Conservation (phyloP, 2,329 filamentous ascomycete genomes). For the Didymella arachidicola region DNA sequence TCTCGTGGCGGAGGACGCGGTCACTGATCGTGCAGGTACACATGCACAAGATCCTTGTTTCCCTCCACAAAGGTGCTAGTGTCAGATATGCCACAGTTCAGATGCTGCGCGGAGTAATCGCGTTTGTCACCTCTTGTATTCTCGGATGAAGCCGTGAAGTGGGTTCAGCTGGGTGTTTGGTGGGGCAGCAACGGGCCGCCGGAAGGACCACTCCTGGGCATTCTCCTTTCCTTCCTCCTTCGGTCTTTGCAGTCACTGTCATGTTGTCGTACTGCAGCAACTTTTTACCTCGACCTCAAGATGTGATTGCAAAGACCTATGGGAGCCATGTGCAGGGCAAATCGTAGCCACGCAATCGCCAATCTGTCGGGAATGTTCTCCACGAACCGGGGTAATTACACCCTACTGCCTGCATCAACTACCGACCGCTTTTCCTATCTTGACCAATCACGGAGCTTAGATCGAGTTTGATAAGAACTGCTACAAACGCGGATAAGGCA, state of each 20-base stretch:
- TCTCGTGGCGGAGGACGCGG: not conserved
- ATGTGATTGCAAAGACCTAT: not conserved
- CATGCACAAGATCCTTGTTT: conserved; percentile 5
- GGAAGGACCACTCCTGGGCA: not conserved
- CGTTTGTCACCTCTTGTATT: conserved; percentile 6
- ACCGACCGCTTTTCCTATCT: conserved; percentile 27
- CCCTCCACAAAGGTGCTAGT: not conserved
- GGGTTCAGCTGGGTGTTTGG: conserved; percentile 14
- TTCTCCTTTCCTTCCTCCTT: not conserved
- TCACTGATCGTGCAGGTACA: not conserved
- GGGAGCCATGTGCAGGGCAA: not conserved
- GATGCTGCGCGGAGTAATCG: not conserved
- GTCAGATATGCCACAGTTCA: not conserved
- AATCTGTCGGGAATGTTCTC: not conserved
- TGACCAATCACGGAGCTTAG: conserved; percentile 27
- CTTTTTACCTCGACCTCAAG: not conserved
- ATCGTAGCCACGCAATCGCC: not conserved
- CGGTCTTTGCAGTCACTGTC: not conserved
- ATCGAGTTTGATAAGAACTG: conserved; percentile 30
- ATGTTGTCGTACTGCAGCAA: not conserved
- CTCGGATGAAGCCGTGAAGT: conserved; percentile 7
- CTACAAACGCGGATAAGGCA: conserved; percentile 16
- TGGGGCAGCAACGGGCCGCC: conserved; percentile 14
- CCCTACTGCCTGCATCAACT: conserved; percentile 26
- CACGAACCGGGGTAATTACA: conserved; percentile 8